phyloP scores from a whole-genome alignment of 208 protist genomes.

The Phytomonas francai region DNA sequence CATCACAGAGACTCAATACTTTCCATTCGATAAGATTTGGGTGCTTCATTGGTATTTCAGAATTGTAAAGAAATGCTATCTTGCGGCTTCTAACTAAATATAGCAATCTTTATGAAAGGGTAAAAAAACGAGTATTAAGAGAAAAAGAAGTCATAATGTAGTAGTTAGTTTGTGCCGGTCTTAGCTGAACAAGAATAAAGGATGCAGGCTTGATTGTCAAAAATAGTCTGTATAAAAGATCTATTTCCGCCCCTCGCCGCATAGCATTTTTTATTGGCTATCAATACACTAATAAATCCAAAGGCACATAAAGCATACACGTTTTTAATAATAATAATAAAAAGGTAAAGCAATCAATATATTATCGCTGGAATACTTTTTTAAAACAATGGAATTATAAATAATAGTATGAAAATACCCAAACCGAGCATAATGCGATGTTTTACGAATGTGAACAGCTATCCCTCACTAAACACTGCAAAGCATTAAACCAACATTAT shows the following conservation, averaged over 20 bases:
- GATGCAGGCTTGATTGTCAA: neutral
- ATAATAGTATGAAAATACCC: neutral
- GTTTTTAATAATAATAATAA: slow-evolving; percentile 2
- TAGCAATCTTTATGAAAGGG: neutral
- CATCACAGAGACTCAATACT: too few relatives aligned
- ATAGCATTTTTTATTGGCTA: too few relatives aligned
- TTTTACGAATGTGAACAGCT: too few relatives aligned
- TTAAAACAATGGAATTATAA: slow-evolving; percentile 1
- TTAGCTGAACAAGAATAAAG: neutral
- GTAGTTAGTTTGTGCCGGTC: neutral
- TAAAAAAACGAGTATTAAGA: neutral
- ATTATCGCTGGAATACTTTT: neutral
- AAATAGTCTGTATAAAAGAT: neutral
- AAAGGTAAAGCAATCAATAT: neutral
- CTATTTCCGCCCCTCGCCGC: too few relatives aligned
- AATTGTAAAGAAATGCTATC: slow-evolving; percentile 8
- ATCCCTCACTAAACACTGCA: too few relatives aligned
- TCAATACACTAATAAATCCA: too few relatives aligned
- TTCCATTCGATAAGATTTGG: too few relatives aligned
- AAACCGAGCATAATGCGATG: too few relatives aligned
- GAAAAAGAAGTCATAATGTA: neutral
- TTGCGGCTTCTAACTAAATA: neutral
- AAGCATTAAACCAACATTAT: too few relatives aligned
- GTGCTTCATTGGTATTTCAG: too few relatives aligned
- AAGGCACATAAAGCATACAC: too few relatives aligned